Evolutionary conservation across 73 alveolate genomes (phyloP), one percentile per base, ranked within the genome.

Genomic region (Tetrahymena thermophila): DNA sequence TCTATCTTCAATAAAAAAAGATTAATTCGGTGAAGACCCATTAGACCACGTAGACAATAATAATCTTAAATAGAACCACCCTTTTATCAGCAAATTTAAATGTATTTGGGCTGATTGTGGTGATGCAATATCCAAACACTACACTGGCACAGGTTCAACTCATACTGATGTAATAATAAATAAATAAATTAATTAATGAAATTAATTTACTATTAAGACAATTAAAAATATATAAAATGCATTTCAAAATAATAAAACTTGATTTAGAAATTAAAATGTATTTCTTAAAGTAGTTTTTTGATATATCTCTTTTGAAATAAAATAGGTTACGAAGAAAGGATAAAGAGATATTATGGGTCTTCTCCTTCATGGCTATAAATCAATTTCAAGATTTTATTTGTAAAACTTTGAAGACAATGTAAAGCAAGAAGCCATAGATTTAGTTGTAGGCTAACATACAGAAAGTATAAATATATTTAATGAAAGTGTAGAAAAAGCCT

Each of bases 71-170:
- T 43, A 85, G 34, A 35, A 99, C 85, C 95, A 93, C 57, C 94
- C 96, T 56, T 94, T 97, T 38, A 97, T 96, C 43, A 96, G 96
- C 56, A 98, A 98, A 95, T 96, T 99, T 96, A 85, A 95, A 21
- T 85, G 94, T 23, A 85, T 97, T 17, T 99, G 99, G 99, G 99
- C 99, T 4, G 98, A 99, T 37, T 98, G 98, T 95, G 99, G 99
- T 3, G 99, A 99, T 96, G 96, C 94, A 35, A 89, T 98, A 34
- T 96, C 99, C 43, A 95, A 96, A 28, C 97, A 98, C n/a, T 99
- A 99, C 94, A 95, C 99, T 25, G 99, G 99, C 7, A 99, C 99
- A 43, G 99, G 99, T 16, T 99, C 99, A 0, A 96, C 98, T 94
- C 99, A 99, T 95, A 98, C 99, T 35, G 99, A 98, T 97, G 98